Evolutionary conservation across 169 alveolate genomes (phyloP).

Genomic region (Plasmodium gallinaceum): DNA sequence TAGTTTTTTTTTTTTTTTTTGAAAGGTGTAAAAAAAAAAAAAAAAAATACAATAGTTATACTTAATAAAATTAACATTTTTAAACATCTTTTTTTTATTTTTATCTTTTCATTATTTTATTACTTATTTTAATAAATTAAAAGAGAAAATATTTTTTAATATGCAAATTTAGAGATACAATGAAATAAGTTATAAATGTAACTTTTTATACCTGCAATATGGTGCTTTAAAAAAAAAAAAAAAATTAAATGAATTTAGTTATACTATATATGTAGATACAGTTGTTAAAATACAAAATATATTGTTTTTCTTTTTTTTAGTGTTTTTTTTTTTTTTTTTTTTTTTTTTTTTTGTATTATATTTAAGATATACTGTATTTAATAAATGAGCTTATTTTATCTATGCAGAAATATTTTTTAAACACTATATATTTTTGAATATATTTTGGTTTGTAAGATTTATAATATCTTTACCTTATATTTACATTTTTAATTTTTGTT

Average conservation of each 20-base stretch:
- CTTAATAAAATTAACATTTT: background rate
- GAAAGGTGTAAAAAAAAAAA: background rate
- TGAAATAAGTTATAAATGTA: background rate
- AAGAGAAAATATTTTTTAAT: background rate
- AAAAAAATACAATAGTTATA: background rate
- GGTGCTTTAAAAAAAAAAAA: background rate
- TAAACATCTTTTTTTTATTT: background rate
- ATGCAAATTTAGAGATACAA: background rate
- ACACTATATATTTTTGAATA: too few relatives aligned
- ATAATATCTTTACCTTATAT: too few relatives aligned
- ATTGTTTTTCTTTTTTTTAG: too few relatives aligned
- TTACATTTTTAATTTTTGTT: too few relatives aligned
- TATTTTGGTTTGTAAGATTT: too few relatives aligned
- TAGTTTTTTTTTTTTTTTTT: background rate
- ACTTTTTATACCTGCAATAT: background rate
- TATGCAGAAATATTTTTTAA: too few relatives aligned
- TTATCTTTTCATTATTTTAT: too few relatives aligned
- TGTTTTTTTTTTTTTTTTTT: background rate
- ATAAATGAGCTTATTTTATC: too few relatives aligned
- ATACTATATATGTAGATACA: background rate
- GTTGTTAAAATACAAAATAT: background rate
- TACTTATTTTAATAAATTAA: background rate
- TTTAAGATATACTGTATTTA: too few relatives aligned
- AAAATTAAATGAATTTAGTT: background rate
- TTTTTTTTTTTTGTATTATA: background rate